Evolutionary conservation across 257 asterid species (phyloP), one percentile per base, ranked within the genome.

Genomic region (Ehretia macrophylla): DNA sequence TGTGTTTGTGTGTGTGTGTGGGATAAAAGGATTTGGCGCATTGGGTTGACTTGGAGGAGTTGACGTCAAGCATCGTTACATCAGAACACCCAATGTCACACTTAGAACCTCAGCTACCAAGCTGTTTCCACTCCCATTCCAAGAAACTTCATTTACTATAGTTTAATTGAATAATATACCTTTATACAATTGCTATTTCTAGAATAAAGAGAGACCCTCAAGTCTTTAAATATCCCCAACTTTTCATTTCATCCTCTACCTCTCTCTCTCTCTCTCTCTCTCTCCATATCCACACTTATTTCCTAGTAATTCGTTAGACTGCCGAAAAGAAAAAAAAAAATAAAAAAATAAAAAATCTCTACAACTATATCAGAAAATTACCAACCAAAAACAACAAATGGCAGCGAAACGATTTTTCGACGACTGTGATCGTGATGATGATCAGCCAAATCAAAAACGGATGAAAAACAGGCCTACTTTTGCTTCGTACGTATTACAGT

Each of bases 401-500:
- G 83, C 91, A 19, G 85, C 82, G 1, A 86, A 86, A 72, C 79
- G 95, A 42, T 62, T 64, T 8, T 59, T 58, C 17, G 73, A 66
- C 16, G 75, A 67, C 4, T 23, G 47, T 39, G 73, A 63, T 17
- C 63, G 58, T 8, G 77, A 80, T 18, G 55, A 75, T 8, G 80
- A 69, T 66, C 85, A 74, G 5, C 76, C 73, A 11, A 63, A 65
- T 59, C 77, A 63, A 61, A 86, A 83, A 72, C 74, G 85, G 19
- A 63, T 69, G 79, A 50, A 70, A 65, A 58, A 68, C 65, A 71
- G 32, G n/a, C 83, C 81, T 58, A 62, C 87, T 60, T 76, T 86
- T 51, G 79, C 84, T 32, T 86, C 95, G 95, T 86, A 75, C 14
- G 92, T 59, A n/a, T n/a, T n/a, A n/a, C n/a, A n/a, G n/a, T n/a